A percentile compares a stretch with the other conserved stretches of the same genome.
phyloP scores from a whole-genome alignment of 768 basidiomycete genomes.

The Tephrocybe sp. region DNA sequence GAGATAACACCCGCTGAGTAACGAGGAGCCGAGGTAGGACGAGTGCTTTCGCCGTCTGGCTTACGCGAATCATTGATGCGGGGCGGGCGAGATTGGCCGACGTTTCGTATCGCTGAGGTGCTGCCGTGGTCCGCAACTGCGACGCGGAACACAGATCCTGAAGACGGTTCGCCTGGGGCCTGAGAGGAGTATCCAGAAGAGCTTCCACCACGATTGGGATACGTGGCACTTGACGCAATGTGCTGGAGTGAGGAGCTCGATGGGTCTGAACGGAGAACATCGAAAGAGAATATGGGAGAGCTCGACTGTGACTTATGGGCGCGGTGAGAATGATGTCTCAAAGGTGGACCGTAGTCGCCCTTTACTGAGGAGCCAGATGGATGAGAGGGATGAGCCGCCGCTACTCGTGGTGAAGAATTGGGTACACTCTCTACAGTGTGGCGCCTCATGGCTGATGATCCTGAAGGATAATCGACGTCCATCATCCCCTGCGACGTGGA shows the following conservation, averaged over 20 bases:
- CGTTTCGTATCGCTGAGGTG: conserved; percentile 3
- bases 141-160: conserved; percentile 37
- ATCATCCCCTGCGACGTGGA: no score
- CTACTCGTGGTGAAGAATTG: no score
- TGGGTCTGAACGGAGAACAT: conserved; percentile 44
- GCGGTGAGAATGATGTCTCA: not conserved
- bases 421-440: not conserved
- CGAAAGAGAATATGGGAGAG: conserved; percentile 34
- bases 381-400: no score
- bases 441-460: not conserved
- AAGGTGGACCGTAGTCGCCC: not conserved
- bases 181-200: conserved; percentile 10
- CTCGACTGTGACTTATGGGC: conserved; percentile 6
- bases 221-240: conserved; percentile 39
- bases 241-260: conserved; percentile 40
- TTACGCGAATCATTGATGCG: conserved; percentile 5
- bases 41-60: not conserved
- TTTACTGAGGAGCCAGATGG: no score
- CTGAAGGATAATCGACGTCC: not conserved
- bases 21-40: conserved; percentile 1
- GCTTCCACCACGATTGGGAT: conserved; percentile 28
- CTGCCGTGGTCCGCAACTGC: conserved; percentile 19
- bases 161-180: conserved; percentile 24
- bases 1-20: conserved; percentile 26
- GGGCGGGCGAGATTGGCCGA: conserved; percentile 13